Conservation (phyloP, 768 basidiomycete species). For the Rhizopogon vesiculosus region DNA sequence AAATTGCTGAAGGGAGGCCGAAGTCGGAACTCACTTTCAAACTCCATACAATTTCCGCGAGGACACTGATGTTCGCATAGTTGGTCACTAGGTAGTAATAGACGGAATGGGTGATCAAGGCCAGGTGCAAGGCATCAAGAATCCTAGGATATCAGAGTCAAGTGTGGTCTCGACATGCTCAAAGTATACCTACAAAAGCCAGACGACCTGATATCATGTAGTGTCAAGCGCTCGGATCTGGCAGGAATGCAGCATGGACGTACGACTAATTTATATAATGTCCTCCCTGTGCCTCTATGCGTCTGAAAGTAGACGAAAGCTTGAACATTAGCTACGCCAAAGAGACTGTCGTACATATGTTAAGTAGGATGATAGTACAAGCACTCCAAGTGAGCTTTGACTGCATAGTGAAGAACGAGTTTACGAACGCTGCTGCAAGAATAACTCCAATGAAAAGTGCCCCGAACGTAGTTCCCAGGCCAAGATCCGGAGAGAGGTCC, state of each 20-base stretch:
- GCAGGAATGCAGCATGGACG: background rate
- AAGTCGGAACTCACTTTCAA: background rate
- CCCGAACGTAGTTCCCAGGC: background rate
- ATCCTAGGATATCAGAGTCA: constrained; percentile 18
- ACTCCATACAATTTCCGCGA: constrained; percentile 26
- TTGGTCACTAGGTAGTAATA: constrained; percentile 34
- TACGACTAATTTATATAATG: background rate
- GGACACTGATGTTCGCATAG: constrained; percentile 23
- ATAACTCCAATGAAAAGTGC: background rate
- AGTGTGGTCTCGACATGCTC: background rate
- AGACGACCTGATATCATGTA: constrained; percentile 2
- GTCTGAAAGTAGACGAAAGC: background rate
- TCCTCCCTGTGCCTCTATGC: background rate
- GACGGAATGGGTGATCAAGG: constrained; percentile 28
- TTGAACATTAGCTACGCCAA: background rate
- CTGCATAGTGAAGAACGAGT: background rate
- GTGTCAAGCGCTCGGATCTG: background rate
- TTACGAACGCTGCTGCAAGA: background rate
- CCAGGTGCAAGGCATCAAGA: constrained; percentile 31
- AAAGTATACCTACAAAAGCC: constrained; percentile 3
- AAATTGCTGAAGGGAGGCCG: too few relatives aligned
- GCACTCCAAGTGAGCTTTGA: background rate
- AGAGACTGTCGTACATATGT: background rate
- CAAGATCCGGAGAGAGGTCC: background rate
- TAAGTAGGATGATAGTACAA: background rate